phyloP scores from a whole-genome alignment of 2,329 filamentous ascomycete species.

The Xylariaceae sp. region DNA sequence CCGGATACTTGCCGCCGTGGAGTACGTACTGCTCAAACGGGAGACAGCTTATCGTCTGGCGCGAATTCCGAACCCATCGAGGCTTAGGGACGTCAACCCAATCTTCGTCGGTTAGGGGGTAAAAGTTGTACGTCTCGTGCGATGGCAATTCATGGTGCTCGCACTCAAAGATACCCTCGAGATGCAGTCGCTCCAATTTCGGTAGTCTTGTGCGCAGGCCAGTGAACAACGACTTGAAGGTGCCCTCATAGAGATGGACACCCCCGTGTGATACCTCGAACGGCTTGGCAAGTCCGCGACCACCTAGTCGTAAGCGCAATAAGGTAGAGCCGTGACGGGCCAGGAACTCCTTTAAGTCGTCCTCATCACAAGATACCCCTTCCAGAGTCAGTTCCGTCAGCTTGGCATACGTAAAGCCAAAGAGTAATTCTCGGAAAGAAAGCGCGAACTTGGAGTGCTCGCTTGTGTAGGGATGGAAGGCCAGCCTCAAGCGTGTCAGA shows the following conservation, averaged over 20 bases:
- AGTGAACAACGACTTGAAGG: slow-evolving; percentile 41
- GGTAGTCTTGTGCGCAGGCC: slow-evolving; percentile 36
- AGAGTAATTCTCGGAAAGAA: slow-evolving; percentile 38
- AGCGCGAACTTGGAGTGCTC: slow-evolving; percentile 39
- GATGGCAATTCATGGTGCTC: slow-evolving; percentile 35
- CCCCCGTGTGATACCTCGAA: slow-evolving; percentile 40
- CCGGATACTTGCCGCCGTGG: slow-evolving; percentile 35
- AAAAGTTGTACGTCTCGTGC: slow-evolving; percentile 41
- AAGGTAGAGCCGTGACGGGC: slow-evolving; percentile 38
- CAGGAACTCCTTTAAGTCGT: slow-evolving; percentile 41
- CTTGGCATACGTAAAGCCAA: slow-evolving; percentile 33
- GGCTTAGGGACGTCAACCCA: slow-evolving; percentile 34
- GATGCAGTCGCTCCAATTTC: slow-evolving; percentile 38
- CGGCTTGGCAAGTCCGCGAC: slow-evolving; percentile 38
- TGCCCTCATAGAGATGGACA: slow-evolving; percentile 42
- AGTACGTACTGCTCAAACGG: slow-evolving; percentile 41
- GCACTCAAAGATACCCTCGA: slow-evolving; percentile 45
- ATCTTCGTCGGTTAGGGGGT: slow-evolving; percentile 38
- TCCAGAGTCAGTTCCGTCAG: slow-evolving; percentile 42
- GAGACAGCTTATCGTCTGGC: slow-evolving; percentile 34
- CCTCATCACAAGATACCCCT: slow-evolving; percentile 41
- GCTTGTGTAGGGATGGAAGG: slow-evolving; percentile 39
- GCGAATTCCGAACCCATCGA: slow-evolving; percentile 27
- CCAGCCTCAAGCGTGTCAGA: slow-evolving; percentile 37
- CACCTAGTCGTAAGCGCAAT: slow-evolving; percentile 41